phyloP scores from a whole-genome alignment of 805 yeast genomes.

The Jamesozyma piceae region DNA sequence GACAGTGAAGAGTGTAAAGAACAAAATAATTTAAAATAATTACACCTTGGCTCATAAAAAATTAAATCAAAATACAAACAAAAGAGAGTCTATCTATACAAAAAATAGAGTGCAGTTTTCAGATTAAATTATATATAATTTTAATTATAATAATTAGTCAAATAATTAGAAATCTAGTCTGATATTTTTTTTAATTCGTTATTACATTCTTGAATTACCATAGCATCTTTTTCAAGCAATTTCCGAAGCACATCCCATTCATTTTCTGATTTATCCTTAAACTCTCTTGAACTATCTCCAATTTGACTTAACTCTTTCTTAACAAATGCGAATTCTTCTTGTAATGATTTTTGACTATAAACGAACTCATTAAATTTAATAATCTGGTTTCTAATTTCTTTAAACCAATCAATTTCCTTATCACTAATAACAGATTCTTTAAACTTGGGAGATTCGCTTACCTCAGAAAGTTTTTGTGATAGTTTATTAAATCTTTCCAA shows the following conservation, averaged over 20 bases:
- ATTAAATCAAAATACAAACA: too few species aligned
- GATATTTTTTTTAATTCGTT: constrained; percentile 7
- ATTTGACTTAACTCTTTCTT: constrained; percentile 19
- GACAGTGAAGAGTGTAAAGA: too few species aligned
- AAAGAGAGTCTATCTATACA: too few species aligned
- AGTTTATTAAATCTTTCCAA: constrained; percentile 29
- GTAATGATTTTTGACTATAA: constrained; percentile 14
- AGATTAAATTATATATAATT: too few species aligned
- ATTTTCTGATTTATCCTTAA: constrained; percentile 4
- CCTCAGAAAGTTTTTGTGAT: constrained; percentile 19
- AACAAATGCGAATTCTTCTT: constrained; percentile 26
- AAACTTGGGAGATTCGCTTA: constrained; percentile 10
- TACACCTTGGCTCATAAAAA: too few species aligned
- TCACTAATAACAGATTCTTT: constrained; percentile 30
- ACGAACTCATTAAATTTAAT: constrained; percentile 28
- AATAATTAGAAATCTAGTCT: too few species aligned
- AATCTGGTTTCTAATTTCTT: constrained; percentile 32
- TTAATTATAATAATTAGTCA: too few species aligned
- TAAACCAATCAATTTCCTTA: constrained; percentile 39
- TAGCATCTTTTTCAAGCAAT: constrained; percentile 28
- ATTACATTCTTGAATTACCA: constrained; percentile 21
- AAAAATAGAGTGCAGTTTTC: too few species aligned
- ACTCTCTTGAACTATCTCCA: constrained; percentile 4
- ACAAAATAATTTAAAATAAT: too few species aligned
- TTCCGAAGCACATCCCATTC: constrained; percentile 30